These are phyloP conservation scores for Cylindrodendrum hubeiense DNA, from an alignment of 2,329 filamentous ascomycete species.

Conservation along the genomic window DNA sequence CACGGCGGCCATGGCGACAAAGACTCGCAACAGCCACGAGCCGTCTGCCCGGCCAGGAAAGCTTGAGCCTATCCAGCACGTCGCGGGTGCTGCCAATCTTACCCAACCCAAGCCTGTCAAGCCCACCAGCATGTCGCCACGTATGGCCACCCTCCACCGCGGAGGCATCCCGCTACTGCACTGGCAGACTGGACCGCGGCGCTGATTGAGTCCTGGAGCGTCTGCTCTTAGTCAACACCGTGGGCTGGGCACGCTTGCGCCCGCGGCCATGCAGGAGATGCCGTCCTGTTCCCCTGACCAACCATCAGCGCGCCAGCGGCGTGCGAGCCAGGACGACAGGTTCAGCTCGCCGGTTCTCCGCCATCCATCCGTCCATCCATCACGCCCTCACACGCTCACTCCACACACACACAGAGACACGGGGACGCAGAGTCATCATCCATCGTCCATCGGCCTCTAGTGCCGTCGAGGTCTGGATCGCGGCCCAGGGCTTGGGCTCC, in stretches of 20 bases:
- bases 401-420: background rate
- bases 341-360: background rate
- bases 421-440: background rate
- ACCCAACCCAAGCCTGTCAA: constrained; percentile 25
- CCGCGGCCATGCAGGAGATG: background rate
- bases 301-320: background rate
- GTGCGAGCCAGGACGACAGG: too few relatives aligned
- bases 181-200: background rate
- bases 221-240: background rate
- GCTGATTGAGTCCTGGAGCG: background rate
- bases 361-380: background rate
- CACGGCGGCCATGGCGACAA: background rate
- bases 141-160: constrained; percentile 5
- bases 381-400: background rate
- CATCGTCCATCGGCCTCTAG: background rate
- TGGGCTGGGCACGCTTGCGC: background rate
- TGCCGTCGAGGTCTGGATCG: constrained; percentile 16
- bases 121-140: constrained; percentile 7
- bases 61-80: constrained; percentile 12
- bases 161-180: constrained; percentile 16
- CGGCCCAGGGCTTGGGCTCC: too few relatives aligned
- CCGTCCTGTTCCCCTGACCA: background rate
- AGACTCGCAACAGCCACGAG: background rate
- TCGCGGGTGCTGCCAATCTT: constrained; percentile 3
- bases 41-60: background rate